Percentiles rank a stretch among this genome's conserved stretches.
Conservation (phyloP, 2,329 filamentous ascomycete genomes). For the Cladosporium sp. region DNA sequence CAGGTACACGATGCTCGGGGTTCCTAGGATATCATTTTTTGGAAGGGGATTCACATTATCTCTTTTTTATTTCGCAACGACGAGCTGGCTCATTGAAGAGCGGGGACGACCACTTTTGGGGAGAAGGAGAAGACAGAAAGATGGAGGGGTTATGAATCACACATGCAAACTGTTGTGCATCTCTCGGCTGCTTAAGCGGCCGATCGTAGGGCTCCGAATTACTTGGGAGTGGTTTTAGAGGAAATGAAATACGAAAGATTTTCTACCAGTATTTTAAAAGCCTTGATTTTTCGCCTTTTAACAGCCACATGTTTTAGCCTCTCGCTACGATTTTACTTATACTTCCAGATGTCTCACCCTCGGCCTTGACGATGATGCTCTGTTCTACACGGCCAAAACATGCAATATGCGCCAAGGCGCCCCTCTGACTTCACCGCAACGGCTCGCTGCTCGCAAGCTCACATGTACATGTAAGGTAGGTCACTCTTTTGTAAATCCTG, state of each 20-base stretch:
- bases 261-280: constrained; percentile 1
- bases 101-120: neutral
- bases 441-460: no score
- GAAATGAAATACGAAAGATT: constrained; percentile 7
- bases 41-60: neutral
- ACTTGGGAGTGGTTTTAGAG: neutral
- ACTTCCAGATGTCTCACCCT: neutral
- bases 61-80: constrained; percentile 5
- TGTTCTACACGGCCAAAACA: no score
- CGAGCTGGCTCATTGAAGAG: neutral
- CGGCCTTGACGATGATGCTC: no score
- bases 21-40: constrained; percentile 12
- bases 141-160: neutral
- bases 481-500: no score
- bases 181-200: constrained; percentile 4
- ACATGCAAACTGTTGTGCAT: neutral
- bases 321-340: no score
- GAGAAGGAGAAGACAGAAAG: neutral
- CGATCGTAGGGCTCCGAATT: neutral
- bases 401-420: constrained; percentile 3
- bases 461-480: no score
- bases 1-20: constrained; percentile 11
- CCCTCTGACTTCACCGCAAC: constrained; percentile 7
- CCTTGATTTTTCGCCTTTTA: neutral
- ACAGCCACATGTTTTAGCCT: neutral